Evolutionary conservation across 108 stramenopile genomes (phyloP), one percentile per base, ranked within the genome.

Genomic region (Nannochloropsis gaditana): DNA sequence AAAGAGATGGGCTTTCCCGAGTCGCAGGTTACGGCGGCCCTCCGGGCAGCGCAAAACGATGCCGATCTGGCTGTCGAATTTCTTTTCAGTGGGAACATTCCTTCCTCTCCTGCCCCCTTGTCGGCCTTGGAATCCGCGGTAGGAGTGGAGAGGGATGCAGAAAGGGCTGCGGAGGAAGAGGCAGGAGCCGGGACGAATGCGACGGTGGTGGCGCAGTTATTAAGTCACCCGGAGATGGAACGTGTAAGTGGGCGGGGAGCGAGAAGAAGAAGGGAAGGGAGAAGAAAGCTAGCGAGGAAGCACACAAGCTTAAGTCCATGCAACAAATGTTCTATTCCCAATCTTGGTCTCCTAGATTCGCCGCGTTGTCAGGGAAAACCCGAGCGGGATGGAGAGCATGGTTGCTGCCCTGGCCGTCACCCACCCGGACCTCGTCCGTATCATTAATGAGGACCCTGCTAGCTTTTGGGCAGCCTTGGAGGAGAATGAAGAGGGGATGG

Each of bases 1-100:
- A 73, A 73, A 73, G 59, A 73, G 59, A 73, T 73, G 59, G 59
- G 59, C 59, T 73, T 73, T n/a, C 59, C 59, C 5, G 59, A 73
- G 3, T 73, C 59, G 15, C 59, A 73, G n/a, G 59, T 73, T 0
- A n/a, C n/a, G 59, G 59, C 59, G 3, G 59, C 59, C n/a, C 59
- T 73, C 8, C 59, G 59, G 19, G 59, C 59, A 3, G 59, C 59
- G 19, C 15, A 73, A 15, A 15, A 73, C 4, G 59, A 73, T n/a
- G 19, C 8, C 59, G n/a, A 73, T 6, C 3, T 73, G 19, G 59
- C 59, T 4, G n/a, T 73, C 2, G 59, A 73, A n/a, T 73, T 73
- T n/a, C 59, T 73, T n/a, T 73, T 73, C 59, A 73, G 59, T 8
- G 59, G 59, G 19, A 73, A 6, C 59, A 73, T 73, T 8, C 59